Percentiles rank a stretch among this genome's conserved stretches.
These are phyloP conservation scores for Populus simonii DNA, from an alignment of 345 rosid species.

Conservation along the genomic window DNA sequence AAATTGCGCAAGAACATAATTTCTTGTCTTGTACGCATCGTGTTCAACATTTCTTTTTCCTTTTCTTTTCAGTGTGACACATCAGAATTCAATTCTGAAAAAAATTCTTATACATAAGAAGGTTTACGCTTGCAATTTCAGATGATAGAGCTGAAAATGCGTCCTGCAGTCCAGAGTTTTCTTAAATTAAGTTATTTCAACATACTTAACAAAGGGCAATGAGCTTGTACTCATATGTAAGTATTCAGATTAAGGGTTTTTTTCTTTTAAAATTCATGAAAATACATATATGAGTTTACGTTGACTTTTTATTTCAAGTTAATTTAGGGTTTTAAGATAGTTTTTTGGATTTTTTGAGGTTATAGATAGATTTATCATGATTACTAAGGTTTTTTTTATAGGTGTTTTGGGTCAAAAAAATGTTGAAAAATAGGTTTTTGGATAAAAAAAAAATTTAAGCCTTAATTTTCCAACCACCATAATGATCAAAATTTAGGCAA, in stretches of 20 bases:
- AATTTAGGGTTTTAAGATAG: too few species aligned
- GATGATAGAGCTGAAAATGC: background rate
- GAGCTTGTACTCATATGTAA: too few species aligned
- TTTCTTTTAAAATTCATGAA: too few species aligned
- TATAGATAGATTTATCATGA: too few species aligned
- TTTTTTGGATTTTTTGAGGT: too few species aligned
- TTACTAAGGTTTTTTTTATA: too few species aligned
- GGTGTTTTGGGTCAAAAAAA: accelerated
- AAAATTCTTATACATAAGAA: background rate
- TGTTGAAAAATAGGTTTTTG: too few species aligned
- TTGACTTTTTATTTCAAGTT: too few species aligned
- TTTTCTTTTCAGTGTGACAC: background rate
- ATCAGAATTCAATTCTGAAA: background rate
- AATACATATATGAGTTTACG: too few species aligned
- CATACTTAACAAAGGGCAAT: background rate
- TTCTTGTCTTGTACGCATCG: background rate
- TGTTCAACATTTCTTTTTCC: background rate
- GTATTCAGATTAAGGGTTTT: too few species aligned
- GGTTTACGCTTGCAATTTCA: background rate
- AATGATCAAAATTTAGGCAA: accelerated
- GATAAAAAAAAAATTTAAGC: too few species aligned
- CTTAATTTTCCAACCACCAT: accelerated
- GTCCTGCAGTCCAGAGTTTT: background rate
- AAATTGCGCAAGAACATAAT: background rate
- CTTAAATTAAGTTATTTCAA: background rate